Evolutionary conservation across 768 basidiomycete species (phyloP), one percentile per base, ranked within the genome.

Genomic region (Amanita rubescens): DNA sequence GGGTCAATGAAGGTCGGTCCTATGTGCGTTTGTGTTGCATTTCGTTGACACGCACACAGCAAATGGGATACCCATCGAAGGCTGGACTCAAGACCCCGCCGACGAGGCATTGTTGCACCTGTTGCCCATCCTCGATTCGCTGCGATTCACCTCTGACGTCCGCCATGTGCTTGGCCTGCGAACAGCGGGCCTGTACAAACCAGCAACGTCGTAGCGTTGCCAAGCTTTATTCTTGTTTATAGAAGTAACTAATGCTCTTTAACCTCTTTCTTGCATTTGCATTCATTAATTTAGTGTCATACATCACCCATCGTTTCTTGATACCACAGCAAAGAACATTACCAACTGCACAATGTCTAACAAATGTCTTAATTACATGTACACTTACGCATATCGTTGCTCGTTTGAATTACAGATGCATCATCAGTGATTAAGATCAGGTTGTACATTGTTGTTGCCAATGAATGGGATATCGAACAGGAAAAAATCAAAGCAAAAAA

Each of bases 21-120:
- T 14, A 12, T 9, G 22, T 8, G 10, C 47, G 24, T 27, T 48
- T 35, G 10, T 44, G 38, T 52, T 30, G 51, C 19, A 20, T 48
- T 25, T 44, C 17, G 12, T 20, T 41, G 19, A 48, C 33, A 45
- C 49, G 55, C 25, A 46, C 50, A 42, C 66, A 98, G 96, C 91
- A 50, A 99, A 99, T 67, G 96, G 94, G 49, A 93, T 99, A 63
- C 96, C 96, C 32, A 92, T 99, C 69, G 95, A 98, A 76, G 96
- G 96, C 46, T 98, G 96, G 96, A 97, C 94, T 20, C 87, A 94
- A 56, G 96, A 99, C 70, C 94, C 92, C 30, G 83, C 85, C 55
- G 96, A 99, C 71, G 92, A 98, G 70, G 96, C 95, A 19, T 75
- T 99, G 53, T 84, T 99, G 53, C 94, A 98, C 72, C 79, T 97